A percentile compares a stretch with the other conserved stretches of the same genome.
These are phyloP conservation scores for Teratosphaeria viscida DNA, from an alignment of 2,329 filamentous ascomycete species.

Conservation along the genomic window DNA sequence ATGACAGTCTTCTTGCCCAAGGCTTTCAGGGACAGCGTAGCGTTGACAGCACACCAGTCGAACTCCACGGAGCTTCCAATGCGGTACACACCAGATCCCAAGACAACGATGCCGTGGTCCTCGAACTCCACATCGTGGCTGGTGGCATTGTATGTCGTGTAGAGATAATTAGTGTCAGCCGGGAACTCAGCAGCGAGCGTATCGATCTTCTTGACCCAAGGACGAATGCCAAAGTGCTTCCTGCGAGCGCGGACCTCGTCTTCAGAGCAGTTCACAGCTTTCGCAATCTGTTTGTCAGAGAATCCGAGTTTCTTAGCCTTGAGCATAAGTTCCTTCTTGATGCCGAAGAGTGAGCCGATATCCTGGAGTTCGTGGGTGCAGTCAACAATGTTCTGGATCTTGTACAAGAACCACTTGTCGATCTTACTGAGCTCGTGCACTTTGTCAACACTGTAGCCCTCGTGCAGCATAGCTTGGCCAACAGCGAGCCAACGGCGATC, in stretches of 20 bases:
- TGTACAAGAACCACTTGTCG: constrained; percentile 98
- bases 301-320: constrained; percentile 97
- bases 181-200: constrained; percentile 95
- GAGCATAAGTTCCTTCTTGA: constrained; percentile 80
- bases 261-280: constrained; percentile 74
- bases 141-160: constrained; percentile 95
- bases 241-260: constrained; percentile 79
- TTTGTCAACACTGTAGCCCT: constrained; percentile 85
- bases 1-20: constrained; percentile 97
- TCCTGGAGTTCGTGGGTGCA: constrained; percentile 77
- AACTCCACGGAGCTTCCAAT: constrained; percentile 98
- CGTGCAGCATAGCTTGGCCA: constrained; percentile 94
- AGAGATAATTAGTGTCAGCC: constrained; percentile 87
- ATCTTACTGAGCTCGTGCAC: constrained; percentile 95
- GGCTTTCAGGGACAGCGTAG: constrained; percentile 67
- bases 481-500: constrained; percentile 96
- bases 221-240: constrained; percentile 76
- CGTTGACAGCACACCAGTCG: constrained; percentile 94
- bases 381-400: constrained; percentile 94
- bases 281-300: constrained; percentile 89
- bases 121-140: constrained; percentile 90
- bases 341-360: constrained; percentile 67
- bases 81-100: constrained; percentile 92
- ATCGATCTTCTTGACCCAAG: constrained; percentile 98
- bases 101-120: constrained; percentile 78